Evolutionary conservation across 164 flowering plant species (phyloP).

Genomic region (Vitis rupestris): DNA sequence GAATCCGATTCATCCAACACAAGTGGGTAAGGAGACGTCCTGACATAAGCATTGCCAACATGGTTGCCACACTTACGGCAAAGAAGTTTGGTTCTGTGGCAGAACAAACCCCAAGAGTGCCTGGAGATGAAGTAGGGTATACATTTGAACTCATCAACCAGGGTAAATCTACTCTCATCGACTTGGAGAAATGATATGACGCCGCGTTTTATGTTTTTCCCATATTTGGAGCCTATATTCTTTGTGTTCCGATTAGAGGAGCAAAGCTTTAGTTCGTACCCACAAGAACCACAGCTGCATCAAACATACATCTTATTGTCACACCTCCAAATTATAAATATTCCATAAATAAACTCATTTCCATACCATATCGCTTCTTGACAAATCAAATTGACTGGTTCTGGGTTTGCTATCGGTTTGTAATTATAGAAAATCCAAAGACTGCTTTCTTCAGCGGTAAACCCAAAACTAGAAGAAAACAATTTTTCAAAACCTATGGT

Average conservation of each 20-base stretch:
- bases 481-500: too few relatives aligned
- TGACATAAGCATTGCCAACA: conserved; percentile 64
- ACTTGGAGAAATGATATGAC: conserved; percentile 68
- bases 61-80: conserved; percentile 85
- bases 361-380: not conserved
- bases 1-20: conserved; percentile 44
- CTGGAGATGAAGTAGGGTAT: conserved; percentile 60
- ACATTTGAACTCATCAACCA: conserved; percentile 66
- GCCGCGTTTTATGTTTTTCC: conserved; percentile 79
- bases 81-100: conserved; percentile 67
- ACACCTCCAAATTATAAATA: too few relatives aligned
- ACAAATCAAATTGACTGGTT: not conserved
- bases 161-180: conserved; percentile 87
- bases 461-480: not conserved
- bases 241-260: conserved; percentile 78
- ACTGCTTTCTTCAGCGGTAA: not conserved
- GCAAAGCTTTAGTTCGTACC: conserved; percentile 75
- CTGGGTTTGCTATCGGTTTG: too few relatives aligned
- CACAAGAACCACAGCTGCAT: conserved; percentile 94
- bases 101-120: conserved; percentile 66
- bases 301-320: not conserved
- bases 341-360: not conserved
- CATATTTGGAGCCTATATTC: conserved; percentile 77
- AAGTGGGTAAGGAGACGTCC: conserved; percentile 23
- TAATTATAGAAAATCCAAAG: not conserved